A percentile compares a stretch with the other conserved stretches of the same genome.
phyloP scores from a whole-genome alignment of 2,329 filamentous ascomycete genomes.

The Nothopassalora personata region DNA sequence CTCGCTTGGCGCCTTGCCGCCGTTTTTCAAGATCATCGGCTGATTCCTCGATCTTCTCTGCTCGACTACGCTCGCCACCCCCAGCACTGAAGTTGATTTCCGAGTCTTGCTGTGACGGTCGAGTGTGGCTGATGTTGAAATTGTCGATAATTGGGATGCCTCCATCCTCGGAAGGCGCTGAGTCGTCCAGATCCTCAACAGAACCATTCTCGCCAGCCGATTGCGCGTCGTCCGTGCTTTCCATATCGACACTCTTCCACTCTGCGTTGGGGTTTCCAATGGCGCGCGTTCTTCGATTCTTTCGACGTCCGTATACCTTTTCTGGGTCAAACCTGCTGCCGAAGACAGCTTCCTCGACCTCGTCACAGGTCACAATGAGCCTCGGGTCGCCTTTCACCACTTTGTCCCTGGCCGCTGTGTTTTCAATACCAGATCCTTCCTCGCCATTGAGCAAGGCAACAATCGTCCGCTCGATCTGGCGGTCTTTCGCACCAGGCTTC shows the following conservation, averaged over 20 bases:
- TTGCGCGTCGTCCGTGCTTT: constrained; percentile 15
- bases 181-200: constrained; percentile 15
- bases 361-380: constrained; percentile 46
- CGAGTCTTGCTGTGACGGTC: constrained; percentile 41
- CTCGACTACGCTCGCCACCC: constrained; percentile 52
- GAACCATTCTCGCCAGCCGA: constrained; percentile 8
- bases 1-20: constrained; percentile 44
- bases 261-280: constrained; percentile 35
- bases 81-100: constrained; percentile 52
- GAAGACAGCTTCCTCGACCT: constrained; percentile 50
- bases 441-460: constrained; percentile 37
- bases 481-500: constrained; percentile 42
- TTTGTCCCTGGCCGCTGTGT: constrained; percentile 30
- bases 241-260: constrained; percentile 44
- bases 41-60: constrained; percentile 50
- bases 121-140: constrained; percentile 8
- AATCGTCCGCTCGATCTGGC: constrained; percentile 50
- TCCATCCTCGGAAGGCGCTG: constrained; percentile 9
- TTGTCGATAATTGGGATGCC: constrained; percentile 15
- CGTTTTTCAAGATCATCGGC: constrained; percentile 48
- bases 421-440: constrained; percentile 30
- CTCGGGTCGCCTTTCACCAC: constrained; percentile 48
- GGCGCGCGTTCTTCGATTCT: constrained; percentile 42
- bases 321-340: constrained; percentile 42
- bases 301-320: constrained; percentile 42